phyloP scores from a whole-genome alignment of 1,284 basidiomycete species.

The Naganishia albida region DNA sequence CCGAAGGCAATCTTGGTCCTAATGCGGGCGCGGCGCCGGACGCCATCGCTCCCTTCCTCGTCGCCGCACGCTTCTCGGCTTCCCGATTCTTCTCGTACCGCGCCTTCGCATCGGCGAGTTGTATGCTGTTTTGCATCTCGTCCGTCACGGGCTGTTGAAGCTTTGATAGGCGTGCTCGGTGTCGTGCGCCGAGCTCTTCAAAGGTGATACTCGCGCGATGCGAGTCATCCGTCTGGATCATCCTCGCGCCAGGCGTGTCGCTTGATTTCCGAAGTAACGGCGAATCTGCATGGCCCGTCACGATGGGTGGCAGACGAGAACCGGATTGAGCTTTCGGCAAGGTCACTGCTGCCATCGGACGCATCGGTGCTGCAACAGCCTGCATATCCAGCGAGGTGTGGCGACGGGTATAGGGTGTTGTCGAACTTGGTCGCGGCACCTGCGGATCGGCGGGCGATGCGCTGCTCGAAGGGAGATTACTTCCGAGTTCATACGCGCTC shows the following conservation, averaged over 20 bases:
- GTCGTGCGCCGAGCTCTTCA: constrained; percentile 51
- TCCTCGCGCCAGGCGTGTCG: neutral
- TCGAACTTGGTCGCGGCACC: neutral
- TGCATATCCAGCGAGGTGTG: constrained; percentile 21
- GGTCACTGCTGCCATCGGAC: constrained; percentile 3
- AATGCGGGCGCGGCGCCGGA: neutral
- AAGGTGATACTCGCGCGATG: constrained; percentile 43
- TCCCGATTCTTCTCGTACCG: constrained; percentile 31
- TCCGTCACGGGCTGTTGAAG: constrained; percentile 48
- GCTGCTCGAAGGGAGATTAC: neutral
- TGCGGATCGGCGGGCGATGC: neutral
- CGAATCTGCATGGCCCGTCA: constrained; percentile 29
- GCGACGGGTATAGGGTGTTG: constrained; percentile 7
- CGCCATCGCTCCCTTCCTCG: constrained; percentile 10
- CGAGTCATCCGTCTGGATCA: neutral
- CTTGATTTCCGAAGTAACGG: constrained; percentile 20
- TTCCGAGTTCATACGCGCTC: constrained; percentile 43
- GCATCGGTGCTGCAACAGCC: neutral
- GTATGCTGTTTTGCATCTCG: constrained; percentile 44
- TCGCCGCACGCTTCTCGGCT: constrained; percentile 24
- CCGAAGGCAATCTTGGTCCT: neutral
- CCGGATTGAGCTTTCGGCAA: neutral
- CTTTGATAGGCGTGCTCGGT: constrained; percentile 45
- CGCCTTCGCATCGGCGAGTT: constrained; percentile 40
- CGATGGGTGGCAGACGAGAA: constrained; percentile 18